Base-by-base conservation (phyloP, 1,139 yeast genomes). In the Hyphopichia buzzinii region DNA sequence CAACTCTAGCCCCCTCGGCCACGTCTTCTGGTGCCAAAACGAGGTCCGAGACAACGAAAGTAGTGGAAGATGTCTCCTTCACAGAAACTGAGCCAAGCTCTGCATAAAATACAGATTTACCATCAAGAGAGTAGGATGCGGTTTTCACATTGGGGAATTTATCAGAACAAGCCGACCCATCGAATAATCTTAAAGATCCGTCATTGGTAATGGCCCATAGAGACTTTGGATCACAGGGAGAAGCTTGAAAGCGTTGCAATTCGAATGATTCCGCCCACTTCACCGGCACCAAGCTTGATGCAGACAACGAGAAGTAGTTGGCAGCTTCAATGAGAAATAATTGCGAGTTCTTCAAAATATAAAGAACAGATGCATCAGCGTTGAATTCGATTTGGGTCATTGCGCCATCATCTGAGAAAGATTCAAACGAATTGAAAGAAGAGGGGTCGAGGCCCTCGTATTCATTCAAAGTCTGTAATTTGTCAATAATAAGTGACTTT, bases 41-140 rank as follows among this genome's bases (percentile, higher is more conserved):
- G 16, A 11, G 7, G 12, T 25, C 15, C 10, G 25, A n/a, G 11
- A n/a, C 17, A 25, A 22, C 17, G 14, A 13, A 17, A 12, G 29
- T 26, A 19, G 12, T 19, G 10, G 12, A 7, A 12, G 38, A 14
- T 10, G 25, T 16, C 6, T 17, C 16, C 12, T 26, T 29, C 10
- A 38, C 29, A 7, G 23, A 19, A 10, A 10, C 10, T 8, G 22
- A 16, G 17, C 4, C 26, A 4, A 30, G 33, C 21, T 33, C 31
- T 10, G 35, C 35, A 25, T 36, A 39, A 17, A 30, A 33, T 22
- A 43, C 7, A 15, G 13, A 10, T 21, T 34, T n/a, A 8, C 50
- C 52, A 19, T 42, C 37, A 17, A 29, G 32, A 8, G 46, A 37
- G 52, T 51, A 53, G n/a, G 41, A 30, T 30, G 37, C 48, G 7